A percentile compares a stretch with the other conserved stretches of the same genome.
These are phyloP conservation scores for Phytophthora fragariae DNA, from an alignment of 352 stramenopile genomes.

Conservation along the genomic window DNA sequence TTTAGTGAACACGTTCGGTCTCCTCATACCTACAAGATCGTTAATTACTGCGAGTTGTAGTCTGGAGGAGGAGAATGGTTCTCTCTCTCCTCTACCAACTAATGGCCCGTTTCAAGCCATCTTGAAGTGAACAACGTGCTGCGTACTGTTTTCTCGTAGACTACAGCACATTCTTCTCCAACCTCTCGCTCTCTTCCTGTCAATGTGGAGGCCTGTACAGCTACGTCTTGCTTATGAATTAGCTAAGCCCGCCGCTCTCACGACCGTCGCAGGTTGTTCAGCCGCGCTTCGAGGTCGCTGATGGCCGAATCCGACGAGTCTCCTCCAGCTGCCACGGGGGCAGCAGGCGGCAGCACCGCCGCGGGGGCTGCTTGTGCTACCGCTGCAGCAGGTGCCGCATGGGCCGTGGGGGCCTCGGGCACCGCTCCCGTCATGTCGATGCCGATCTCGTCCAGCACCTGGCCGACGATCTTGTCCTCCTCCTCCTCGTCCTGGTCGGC, in stretches of 20 bases:
- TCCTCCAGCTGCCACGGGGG: constrained; percentile 63
- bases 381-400: constrained; percentile 47
- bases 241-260: constrained; percentile 33
- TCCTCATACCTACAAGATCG: constrained; percentile 9
- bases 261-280: constrained; percentile 96
- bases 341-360: constrained; percentile 46
- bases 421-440: constrained; percentile 94
- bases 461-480: constrained; percentile 96
- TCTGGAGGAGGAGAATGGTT: background rate
- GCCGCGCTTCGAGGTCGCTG: constrained; percentile 95
- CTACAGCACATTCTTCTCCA: background rate
- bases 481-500: constrained; percentile 96
- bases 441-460: constrained; percentile 98
- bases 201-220: background rate
- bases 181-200: background rate
- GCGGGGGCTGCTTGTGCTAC: constrained; percentile 58
- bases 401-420: constrained; percentile 86
- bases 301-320: constrained; percentile 83
- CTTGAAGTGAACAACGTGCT: constrained; percentile 1
- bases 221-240: constrained; percentile 4
- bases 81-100: constrained; percentile 10
- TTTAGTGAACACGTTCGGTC: background rate
- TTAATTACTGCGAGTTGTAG: constrained; percentile 10
- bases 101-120: background rate
- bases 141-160: background rate